phyloP scores from a whole-genome alignment of 1,139 yeast species.

The Wickerhamiella pararugosa region DNA sequence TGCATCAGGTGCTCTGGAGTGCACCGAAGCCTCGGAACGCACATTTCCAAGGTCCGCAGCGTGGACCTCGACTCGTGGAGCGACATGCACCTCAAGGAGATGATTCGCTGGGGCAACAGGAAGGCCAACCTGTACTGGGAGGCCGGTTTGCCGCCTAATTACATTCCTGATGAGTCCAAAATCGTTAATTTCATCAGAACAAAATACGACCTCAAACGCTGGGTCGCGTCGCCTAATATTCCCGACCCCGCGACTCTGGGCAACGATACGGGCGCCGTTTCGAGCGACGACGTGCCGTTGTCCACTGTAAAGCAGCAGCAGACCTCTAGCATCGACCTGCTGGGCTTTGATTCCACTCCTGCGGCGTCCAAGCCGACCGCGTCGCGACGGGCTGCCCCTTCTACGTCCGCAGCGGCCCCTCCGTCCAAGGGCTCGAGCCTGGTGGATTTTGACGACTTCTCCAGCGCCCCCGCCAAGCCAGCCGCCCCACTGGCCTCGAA shows the following conservation, averaged over 20 bases:
- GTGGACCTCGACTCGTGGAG: conserved; percentile 96
- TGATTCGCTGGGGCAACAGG: conserved; percentile 78
- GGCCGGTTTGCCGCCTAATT: conserved; percentile 49
- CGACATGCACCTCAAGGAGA: conserved; percentile 71
- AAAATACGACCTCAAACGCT: conserved; percentile 78
- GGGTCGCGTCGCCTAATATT: conserved; percentile 42
- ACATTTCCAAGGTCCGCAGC: conserved; percentile 43
- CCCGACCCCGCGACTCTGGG: conserved; percentile 43
- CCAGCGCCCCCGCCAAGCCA: conserved; percentile 4
- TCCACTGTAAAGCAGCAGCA: conserved; percentile 16
- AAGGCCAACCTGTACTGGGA: conserved; percentile 75
- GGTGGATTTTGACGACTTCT: conserved; percentile 5
- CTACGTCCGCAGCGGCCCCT: conserved; percentile 10
- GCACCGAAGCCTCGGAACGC: conserved; percentile 92
- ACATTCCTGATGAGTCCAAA: conserved; percentile 72
- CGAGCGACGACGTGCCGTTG: conserved; percentile 13
- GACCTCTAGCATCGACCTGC: conserved; percentile 7
- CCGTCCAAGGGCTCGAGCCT: conserved; percentile 10
- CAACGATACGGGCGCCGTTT: conserved; percentile 11
- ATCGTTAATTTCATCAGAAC: conserved; percentile 82
- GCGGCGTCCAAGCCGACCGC: neutral
- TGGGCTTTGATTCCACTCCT: neutral
- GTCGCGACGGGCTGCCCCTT: conserved; percentile 7
- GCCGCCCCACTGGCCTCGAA: neutral
- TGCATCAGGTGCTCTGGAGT: conserved; percentile 90